Evolutionary conservation across 352 stramenopile species (phyloP), one percentile per base, ranked within the genome.

Genomic region (Phytophthora cactorum): DNA sequence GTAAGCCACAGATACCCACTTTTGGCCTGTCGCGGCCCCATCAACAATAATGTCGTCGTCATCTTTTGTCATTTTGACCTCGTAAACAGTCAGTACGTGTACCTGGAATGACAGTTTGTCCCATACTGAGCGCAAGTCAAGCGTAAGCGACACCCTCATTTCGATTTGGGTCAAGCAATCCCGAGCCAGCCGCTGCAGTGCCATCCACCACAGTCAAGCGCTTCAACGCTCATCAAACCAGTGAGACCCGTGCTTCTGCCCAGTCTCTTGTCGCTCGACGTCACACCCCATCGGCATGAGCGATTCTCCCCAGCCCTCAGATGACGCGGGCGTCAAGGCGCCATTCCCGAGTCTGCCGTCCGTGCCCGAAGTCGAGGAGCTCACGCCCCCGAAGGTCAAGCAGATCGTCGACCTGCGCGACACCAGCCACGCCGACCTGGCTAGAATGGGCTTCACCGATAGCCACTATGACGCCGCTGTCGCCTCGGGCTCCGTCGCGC

Each of bases 221-320:
- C 22, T 15, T 22, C 36, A 56, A 25, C 52, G 52, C 47, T 39
- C 34, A 49, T 58, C 31, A 49, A 59, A 59, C 36, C 58, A 72
- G 64, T 61, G 45, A 52, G 50, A 36, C 31, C 46, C 47, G 27
- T 22, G 56, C 50, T 66, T 63, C 34, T 59, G 54, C 45, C 43
- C 51, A 2, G 3, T 75, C 56, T 75, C 57, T 75, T 22, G 62
- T 73, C 63, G 49, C 54, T 68, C 52, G 53, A 70, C 69, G 63
- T 73, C 53, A 72, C 68, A n/a, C 49, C 54, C 67, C 67, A 75
- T 75, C 67, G 58, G 49, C 55, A 77, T 74, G 70, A 77, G 61
- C 70, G 65, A 60, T 68, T 75, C 66, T 52, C 28, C 57, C 59
- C 58, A 73, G 58, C 49, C 59, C 59, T 62, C 34, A 10, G n/a